These are phyloP conservation scores for Schizophyllum commune DNA, from an alignment of 1,284 basidiomycete genomes.

Conservation along the genomic window DNA sequence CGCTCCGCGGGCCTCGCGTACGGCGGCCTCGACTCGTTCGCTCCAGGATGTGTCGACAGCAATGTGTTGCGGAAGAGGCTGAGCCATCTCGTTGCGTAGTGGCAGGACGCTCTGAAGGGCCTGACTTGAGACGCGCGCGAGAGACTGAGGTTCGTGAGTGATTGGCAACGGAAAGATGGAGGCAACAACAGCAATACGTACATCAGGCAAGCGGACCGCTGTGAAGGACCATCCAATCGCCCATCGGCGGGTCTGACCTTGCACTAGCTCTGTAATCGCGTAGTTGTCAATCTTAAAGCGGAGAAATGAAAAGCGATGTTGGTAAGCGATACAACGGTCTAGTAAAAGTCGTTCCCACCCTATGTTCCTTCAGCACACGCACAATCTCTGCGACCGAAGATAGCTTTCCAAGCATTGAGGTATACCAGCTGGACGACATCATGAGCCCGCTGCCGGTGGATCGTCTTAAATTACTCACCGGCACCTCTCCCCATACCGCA, in stretches of 20 bases:
- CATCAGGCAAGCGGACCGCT: constrained; percentile 63
- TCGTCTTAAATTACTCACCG: constrained; percentile 28
- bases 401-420: constrained; percentile 85
- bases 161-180: too few relatives aligned
- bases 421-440: constrained; percentile 69
- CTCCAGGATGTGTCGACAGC: constrained; percentile 1
- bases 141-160: constrained; percentile 25
- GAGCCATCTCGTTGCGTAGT: constrained; percentile 43
- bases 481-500: constrained; percentile 37
- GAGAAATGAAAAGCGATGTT: too few relatives aligned
- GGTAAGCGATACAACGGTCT: neutral
- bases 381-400: constrained; percentile 65
- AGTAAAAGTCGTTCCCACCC: constrained; percentile 32
- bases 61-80: constrained; percentile 18
- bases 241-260: constrained; percentile 86
- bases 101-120: constrained; percentile 46
- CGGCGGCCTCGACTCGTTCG: constrained; percentile 13
- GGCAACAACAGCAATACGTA: too few relatives aligned
- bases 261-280: constrained; percentile 73
- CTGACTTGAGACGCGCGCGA: constrained; percentile 42
- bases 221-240: constrained; percentile 80
- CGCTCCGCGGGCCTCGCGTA: neutral
- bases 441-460: neutral
- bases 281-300: constrained; percentile 70
- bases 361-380: constrained; percentile 38